Base-by-base conservation (phyloP, 1,284 basidiomycete genomes). In the Sphagnurus paluster region DNA sequence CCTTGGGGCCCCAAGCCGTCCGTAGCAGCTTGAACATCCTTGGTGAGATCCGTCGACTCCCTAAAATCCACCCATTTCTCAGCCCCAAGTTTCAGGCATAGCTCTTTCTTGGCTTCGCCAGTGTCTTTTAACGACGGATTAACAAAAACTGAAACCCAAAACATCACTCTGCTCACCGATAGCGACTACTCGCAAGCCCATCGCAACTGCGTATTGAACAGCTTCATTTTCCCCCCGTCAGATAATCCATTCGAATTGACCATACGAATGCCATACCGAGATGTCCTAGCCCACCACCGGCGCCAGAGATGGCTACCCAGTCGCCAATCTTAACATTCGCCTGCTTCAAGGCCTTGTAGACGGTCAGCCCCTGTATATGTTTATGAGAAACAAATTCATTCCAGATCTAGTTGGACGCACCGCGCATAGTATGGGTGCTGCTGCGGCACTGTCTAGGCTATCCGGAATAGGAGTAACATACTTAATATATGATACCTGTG, bases 41-140 rank as follows among this genome's bases (percentile, higher is more conserved):
- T 56, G 7, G 76, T 67, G 26, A 85, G 56, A 46, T 81, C 66
- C n/a, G 62, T 59, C 20, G 66, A 70, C 42, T 72, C 72, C 57
- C 71, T 79, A 68, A 88, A 89, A 68, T 91, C 87, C 51, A 90
- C 63, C 74, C 80, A 90, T 52, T 71, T 75, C 57, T 86, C 79
- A 1, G 85, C 84, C 8, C 87, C 88, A 40, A 87, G 76, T 30
- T 65, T 56, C 43, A 76, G 54, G 53, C 72, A 77, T n/a, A 88
- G 66, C 26, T 76, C 65, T 46, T 76, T 75, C 69, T 90, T 90
- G 29, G 72, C 76, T 11, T 73, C 76, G 24, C 86, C 86, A 3
- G 78, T 83, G 58, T 87, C 80, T 79, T 32, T 8, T 16, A n/a
- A n/a, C n/a, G n/a, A n/a, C 8, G 8, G 30, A 14, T 7, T 17